These are phyloP conservation scores for Chlorella sp. DNA, from an alignment of 139 green algal genomes.

Conservation along the genomic window DNA sequence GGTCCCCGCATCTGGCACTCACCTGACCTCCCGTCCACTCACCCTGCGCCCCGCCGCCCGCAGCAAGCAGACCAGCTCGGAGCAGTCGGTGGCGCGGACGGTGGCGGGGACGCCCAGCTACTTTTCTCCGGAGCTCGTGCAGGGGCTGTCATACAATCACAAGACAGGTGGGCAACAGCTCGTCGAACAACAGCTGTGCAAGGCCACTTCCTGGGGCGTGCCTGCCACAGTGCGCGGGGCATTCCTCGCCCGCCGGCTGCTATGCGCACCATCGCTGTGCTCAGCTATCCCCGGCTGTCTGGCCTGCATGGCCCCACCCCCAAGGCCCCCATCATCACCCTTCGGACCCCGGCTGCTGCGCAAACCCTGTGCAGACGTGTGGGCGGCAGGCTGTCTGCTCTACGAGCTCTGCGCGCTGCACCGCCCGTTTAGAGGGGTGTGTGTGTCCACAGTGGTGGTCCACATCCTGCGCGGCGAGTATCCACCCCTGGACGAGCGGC, in stretches of 20 bases:
- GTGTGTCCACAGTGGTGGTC: neutral
- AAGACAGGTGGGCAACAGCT: neutral
- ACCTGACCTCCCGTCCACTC: neutral
- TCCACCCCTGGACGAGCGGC: neutral
- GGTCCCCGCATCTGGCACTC: neutral
- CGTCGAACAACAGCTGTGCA: neutral
- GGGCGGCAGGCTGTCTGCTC: slow-evolving; percentile 82
- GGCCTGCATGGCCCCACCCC: too few relatives aligned
- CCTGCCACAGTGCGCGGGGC: neutral
- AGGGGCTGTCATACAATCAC: slow-evolving; percentile 17
- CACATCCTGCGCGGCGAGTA: slow-evolving; percentile 22
- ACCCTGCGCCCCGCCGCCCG: neutral
- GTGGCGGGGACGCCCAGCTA: slow-evolving; percentile 68
- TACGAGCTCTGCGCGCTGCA: slow-evolving; percentile 81
- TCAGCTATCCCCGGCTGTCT: neutral
- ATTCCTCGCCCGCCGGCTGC: neutral
- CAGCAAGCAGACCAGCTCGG: slow-evolving; percentile 39
- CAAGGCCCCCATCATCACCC: too few relatives aligned
- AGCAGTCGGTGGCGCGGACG: slow-evolving; percentile 33
- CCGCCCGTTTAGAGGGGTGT: slow-evolving; percentile 8
- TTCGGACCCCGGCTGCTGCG: neutral
- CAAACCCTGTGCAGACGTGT: slow-evolving; percentile 63
- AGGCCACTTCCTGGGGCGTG: neutral
- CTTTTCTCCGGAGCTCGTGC: slow-evolving; percentile 53
- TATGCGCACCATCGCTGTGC: neutral